phyloP scores from a whole-genome alignment of 148 eudicot genomes.

The Rhododendron griersonianum region DNA sequence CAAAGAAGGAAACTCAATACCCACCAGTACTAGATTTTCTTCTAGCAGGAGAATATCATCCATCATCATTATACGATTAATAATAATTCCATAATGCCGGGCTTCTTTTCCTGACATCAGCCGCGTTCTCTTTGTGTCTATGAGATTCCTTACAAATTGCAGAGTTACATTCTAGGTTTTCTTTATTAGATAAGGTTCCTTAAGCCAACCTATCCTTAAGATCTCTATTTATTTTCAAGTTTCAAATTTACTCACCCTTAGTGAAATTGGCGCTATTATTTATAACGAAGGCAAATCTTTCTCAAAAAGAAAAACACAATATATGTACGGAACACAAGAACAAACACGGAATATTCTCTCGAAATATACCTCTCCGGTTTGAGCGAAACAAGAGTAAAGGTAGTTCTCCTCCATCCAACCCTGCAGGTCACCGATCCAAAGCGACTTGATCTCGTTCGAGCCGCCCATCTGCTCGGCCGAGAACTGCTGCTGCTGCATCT shows the following conservation, averaged over 20 bases:
- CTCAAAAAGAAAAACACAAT: not conserved
- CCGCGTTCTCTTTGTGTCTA: too few species aligned
- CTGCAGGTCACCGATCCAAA: slow-evolving; percentile 98
- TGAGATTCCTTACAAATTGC: too few species aligned
- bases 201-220: not conserved
- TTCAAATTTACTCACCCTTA: not conserved
- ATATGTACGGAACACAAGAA: not conserved
- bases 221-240: not conserved
- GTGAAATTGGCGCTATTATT: not conserved
- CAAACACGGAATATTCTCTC: not conserved
- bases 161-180: too few species aligned
- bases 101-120: too few species aligned
- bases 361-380: slow-evolving; percentile 65
- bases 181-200: too few species aligned
- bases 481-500: slow-evolving; percentile 35
- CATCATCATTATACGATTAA: too few species aligned
- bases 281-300: not conserved
- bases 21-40: too few species aligned
- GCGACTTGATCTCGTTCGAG: slow-evolving; percentile 67
- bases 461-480: slow-evolving; percentile 20
- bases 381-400: slow-evolving; percentile 45
- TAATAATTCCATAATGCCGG: too few species aligned
- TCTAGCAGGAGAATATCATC: too few species aligned
- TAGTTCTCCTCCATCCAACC: slow-evolving; percentile 91
- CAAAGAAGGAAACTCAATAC: too few species aligned